phyloP scores from a whole-genome alignment of 2,329 filamentous ascomycete genomes.

The Neopestalotiopsis sp. region DNA sequence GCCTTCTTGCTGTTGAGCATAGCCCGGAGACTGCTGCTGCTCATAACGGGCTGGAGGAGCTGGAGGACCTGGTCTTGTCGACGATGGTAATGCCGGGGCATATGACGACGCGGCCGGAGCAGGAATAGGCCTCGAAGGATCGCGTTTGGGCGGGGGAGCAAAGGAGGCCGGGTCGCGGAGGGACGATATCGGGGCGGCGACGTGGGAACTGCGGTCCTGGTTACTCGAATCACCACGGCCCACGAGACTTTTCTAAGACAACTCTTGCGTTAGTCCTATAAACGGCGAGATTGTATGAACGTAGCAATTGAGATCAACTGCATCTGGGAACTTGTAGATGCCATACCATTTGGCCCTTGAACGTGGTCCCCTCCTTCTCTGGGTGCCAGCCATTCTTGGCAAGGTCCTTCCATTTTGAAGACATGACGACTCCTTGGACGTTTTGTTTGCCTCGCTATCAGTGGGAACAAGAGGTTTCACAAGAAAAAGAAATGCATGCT shows the following conservation, averaged over 20 bases:
- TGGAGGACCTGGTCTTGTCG: slow-evolving; percentile 44
- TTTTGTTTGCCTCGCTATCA: neutral
- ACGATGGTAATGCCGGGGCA: slow-evolving; percentile 36
- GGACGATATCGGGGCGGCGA: slow-evolving; percentile 66
- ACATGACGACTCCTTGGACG: slow-evolving; percentile 25
- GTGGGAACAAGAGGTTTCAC: neutral
- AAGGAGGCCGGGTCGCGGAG: slow-evolving; percentile 81
- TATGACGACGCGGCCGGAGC: slow-evolving; percentile 23
- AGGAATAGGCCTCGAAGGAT: slow-evolving; percentile 23
- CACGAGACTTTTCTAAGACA: slow-evolving; percentile 50
- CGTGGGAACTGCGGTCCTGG: slow-evolving; percentile 38
- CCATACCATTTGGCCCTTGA: slow-evolving; percentile 56
- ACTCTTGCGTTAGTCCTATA: neutral
- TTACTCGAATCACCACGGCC: slow-evolving; percentile 42
- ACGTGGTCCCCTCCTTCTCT: slow-evolving; percentile 46
- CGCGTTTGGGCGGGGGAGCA: slow-evolving; percentile 78
- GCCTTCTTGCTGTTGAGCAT: slow-evolving; percentile 21
- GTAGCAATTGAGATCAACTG: too few relatives aligned
- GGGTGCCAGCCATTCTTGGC: slow-evolving; percentile 60
- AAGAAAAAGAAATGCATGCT: slow-evolving; percentile 9
- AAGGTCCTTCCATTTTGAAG: slow-evolving; percentile 54
- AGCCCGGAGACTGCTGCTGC: neutral
- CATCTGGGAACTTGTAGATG: neutral
- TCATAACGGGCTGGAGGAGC: slow-evolving; percentile 40
- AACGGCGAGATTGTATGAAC: too few relatives aligned